Evolutionary conservation across 2,329 filamentous ascomycete genomes (phyloP).

Genomic region (Cordyceps pruinosa): DNA sequence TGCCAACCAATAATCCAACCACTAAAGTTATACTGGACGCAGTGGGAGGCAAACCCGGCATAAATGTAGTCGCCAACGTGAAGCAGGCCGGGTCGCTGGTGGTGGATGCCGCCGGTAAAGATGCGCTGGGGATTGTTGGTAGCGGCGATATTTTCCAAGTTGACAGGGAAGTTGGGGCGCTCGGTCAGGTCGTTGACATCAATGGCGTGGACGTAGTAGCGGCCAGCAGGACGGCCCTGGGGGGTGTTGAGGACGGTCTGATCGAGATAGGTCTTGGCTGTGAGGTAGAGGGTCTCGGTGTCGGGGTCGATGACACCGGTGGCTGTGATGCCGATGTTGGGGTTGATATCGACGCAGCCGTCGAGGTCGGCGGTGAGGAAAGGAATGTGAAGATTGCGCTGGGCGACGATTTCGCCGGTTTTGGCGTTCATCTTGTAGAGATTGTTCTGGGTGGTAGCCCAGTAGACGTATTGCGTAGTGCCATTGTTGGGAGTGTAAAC

Average conservation of each 20-base stretch:
- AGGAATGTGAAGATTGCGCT: constrained; percentile 41
- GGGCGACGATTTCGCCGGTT: constrained; percentile 43
- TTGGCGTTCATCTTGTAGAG: constrained; percentile 50
- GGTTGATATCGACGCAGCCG: constrained; percentile 42
- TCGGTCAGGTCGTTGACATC: constrained; percentile 32
- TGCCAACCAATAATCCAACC: constrained; percentile 45
- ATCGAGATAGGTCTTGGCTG: constrained; percentile 35
- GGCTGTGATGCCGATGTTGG: constrained; percentile 39
- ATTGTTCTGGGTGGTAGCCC: constrained; percentile 52
- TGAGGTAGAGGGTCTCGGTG: constrained; percentile 38
- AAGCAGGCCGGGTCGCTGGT: constrained; percentile 43
- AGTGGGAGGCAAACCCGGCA: constrained; percentile 48
- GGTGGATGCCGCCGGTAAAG: constrained; percentile 45
- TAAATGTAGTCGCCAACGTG: constrained; percentile 42
- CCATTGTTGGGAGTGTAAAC: constrained; percentile 42
- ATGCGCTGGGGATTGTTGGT: constrained; percentile 41
- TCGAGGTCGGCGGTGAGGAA: constrained; percentile 42
- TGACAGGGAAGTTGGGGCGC: constrained; percentile 38
- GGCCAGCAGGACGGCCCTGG: constrained; percentile 28
- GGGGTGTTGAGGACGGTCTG: constrained; percentile 23
- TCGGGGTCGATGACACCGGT: constrained; percentile 40
- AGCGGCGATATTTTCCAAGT: constrained; percentile 38
- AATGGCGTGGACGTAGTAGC: constrained; percentile 32
- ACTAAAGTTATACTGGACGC: constrained; percentile 50
- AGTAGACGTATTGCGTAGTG: constrained; percentile 45